Conservation (phyloP, 2,329 filamentous ascomycete genomes). For the Emericellopsis atlantica region DNA sequence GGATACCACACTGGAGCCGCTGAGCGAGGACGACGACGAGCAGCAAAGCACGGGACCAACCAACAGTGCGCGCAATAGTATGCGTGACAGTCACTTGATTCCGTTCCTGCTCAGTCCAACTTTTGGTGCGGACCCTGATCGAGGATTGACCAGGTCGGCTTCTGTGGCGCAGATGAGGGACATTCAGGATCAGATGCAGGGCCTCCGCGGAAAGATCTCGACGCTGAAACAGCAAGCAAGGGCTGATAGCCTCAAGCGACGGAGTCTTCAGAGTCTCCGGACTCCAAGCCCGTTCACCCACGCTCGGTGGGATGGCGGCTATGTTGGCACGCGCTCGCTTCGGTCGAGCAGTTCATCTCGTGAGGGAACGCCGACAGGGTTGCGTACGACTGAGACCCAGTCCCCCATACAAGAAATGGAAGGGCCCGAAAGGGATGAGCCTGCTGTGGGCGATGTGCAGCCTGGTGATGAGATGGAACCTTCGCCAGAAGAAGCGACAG, state of each 20-base stretch:
- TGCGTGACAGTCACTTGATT: slow-evolving; percentile 17
- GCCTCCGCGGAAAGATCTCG: slow-evolving; percentile 75
- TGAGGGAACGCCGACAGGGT: slow-evolving; percentile 6
- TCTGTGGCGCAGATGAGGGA: slow-evolving; percentile 63
- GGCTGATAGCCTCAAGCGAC: slow-evolving; percentile 65
- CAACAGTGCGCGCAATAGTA: slow-evolving; percentile 11
- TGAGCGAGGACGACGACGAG: slow-evolving; percentile 36
- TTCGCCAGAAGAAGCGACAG: no score
- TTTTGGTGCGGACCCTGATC: slow-evolving; percentile 26
- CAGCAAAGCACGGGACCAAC: slow-evolving; percentile 4
- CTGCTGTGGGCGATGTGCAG: not conserved
- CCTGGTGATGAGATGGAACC: no score
- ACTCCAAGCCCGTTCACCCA: slow-evolving; percentile 71
- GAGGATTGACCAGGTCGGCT: slow-evolving; percentile 48
- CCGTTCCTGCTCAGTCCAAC: slow-evolving; percentile 31
- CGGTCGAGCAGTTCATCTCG: slow-evolving; percentile 6
- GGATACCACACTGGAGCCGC: slow-evolving; percentile 34
- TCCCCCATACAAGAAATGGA: not conserved
- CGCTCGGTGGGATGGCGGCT: slow-evolving; percentile 27
- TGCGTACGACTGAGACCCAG: slow-evolving; percentile 1
- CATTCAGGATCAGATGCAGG: slow-evolving; percentile 74
- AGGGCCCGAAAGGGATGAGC: not conserved
- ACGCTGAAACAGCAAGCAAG: slow-evolving; percentile 65
- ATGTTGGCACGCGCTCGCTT: slow-evolving; percentile 10
- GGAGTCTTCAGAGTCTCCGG: slow-evolving; percentile 63